phyloP scores from a whole-genome alignment of 2,329 filamentous ascomycete species.

The Albophoma yamanashiensis region DNA sequence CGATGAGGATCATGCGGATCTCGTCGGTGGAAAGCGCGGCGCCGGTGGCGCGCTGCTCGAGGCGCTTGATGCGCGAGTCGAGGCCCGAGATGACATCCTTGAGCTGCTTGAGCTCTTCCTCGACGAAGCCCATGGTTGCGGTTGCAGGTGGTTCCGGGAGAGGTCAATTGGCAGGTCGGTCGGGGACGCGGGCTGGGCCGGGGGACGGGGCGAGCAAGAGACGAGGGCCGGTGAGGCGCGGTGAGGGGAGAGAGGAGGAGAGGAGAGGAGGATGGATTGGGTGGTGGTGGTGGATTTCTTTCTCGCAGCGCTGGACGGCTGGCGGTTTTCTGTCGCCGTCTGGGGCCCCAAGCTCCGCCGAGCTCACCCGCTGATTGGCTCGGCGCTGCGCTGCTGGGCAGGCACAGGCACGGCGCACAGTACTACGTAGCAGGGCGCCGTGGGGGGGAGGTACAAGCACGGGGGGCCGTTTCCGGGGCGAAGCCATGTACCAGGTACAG shows the following conservation, averaged over 20 bases:
- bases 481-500: neutral
- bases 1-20: conserved; percentile 95
- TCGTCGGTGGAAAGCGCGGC: conserved; percentile 44
- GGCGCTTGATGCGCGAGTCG: conserved; percentile 73
- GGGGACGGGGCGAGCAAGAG: neutral
- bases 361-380: neutral
- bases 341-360: neutral
- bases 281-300: neutral
- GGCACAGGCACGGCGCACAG: neutral
- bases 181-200: neutral
- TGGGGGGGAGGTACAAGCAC: neutral
- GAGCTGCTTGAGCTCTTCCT: conserved; percentile 75
- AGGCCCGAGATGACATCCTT: conserved; percentile 76
- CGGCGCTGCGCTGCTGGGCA: neutral
- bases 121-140: conserved; percentile 74
- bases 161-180: neutral
- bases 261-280: neutral
- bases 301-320: neutral
- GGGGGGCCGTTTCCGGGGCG: neutral
- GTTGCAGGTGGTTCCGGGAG: conserved; percentile 1
- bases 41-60: conserved; percentile 64
- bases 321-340: neutral
- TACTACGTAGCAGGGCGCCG: no score
- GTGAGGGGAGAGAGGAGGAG: neutral
- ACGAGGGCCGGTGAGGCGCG: neutral